Base-by-base conservation (phyloP, 208 protist species). In the Naegleria lovaniensis region DNA sequence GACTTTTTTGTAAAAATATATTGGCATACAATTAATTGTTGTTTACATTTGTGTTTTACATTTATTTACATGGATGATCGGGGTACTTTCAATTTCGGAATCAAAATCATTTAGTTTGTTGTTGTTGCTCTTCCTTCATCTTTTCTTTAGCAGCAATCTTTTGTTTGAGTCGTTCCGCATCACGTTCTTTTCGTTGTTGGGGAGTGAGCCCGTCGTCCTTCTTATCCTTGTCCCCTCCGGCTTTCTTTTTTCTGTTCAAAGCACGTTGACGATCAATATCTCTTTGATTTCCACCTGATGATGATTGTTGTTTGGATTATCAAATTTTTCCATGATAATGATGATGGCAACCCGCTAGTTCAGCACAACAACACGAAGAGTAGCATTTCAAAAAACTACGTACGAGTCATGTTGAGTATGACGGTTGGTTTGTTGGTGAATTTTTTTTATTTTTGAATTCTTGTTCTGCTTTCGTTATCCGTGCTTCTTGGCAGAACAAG, bases 211-310 rank as follows among this genome's bases (percentile, higher is more conserved):
- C 79, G 43, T 85, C 38, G 25, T 85, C 79, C 7, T 85, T 43
- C 6, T 43, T 43, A 2, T 13, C n/a, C 36, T 85, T 85, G 4
- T 43, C 79, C 43, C 1, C 43, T 75, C 58, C 58, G 22, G 75
- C 75, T 29, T 43, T 39, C 36, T 85, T 40, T 33, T 43, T 85
- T 79, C 67, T 79, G 67, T 25, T 36, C 6, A 36, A 6, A 11
- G 79, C 79, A 43, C 79, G n/a, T 43, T 85, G 38, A 11, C 79
- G 13, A 25, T 85, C 79, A 85, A 85, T 85, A 43, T 85, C 79
- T 43, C 79, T 33, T 85, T 85, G 79, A 85, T 85, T 85, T n/a
- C 79, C 79, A 43, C 79, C 79, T 85, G 29, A 76, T 75, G 43
- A 48, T 48, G 43, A 48, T 48, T 7, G n/a, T n/a, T n/a, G n/a